Conservation (phyloP, 441 rosid species). For the Raphanus hybrid region DNA sequence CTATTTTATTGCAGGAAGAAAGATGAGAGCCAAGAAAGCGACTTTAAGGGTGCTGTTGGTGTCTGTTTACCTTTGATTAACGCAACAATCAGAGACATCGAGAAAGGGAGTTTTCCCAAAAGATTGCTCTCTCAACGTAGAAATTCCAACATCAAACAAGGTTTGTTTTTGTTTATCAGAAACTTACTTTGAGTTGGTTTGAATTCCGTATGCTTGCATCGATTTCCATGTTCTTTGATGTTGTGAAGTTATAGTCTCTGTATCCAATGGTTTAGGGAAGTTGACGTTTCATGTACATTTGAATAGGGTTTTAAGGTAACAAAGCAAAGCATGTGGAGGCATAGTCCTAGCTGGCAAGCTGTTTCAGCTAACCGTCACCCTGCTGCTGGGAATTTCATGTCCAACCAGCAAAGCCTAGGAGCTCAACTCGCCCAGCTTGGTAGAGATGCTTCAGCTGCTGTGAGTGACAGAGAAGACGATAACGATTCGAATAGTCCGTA, state of each 20-base stretch:
- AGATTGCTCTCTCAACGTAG: conserved; percentile 72
- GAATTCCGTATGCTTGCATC: neutral
- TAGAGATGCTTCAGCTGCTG: conserved; percentile 98
- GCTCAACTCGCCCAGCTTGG: conserved; percentile 91
- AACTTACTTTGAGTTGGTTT: neutral
- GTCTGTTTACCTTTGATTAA: conserved; percentile 83
- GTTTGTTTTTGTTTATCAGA: conserved; percentile 40
- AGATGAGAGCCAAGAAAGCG: conserved; percentile 87
- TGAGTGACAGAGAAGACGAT: conserved; percentile 41
- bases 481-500: too few species aligned
- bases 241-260: neutral
- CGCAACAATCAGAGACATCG: conserved; percentile 80
- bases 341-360: too few species aligned
- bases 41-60: conserved; percentile 86
- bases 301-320: conserved; percentile 82
- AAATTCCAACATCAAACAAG: conserved; percentile 87
- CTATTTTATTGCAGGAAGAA: conserved; percentile 64
- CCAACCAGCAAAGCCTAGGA: conserved; percentile 94
- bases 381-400: conserved; percentile 58
- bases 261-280: neutral
- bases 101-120: conserved; percentile 78
- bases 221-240: neutral
- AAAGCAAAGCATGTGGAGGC: conserved; percentile 42
- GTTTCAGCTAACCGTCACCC: too few species aligned
- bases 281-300: conserved; percentile 14